Evolutionary conservation across 2,329 filamentous ascomycete species (phyloP), one percentile per base, ranked within the genome.

Genomic region (Exserohilum turcica): DNA sequence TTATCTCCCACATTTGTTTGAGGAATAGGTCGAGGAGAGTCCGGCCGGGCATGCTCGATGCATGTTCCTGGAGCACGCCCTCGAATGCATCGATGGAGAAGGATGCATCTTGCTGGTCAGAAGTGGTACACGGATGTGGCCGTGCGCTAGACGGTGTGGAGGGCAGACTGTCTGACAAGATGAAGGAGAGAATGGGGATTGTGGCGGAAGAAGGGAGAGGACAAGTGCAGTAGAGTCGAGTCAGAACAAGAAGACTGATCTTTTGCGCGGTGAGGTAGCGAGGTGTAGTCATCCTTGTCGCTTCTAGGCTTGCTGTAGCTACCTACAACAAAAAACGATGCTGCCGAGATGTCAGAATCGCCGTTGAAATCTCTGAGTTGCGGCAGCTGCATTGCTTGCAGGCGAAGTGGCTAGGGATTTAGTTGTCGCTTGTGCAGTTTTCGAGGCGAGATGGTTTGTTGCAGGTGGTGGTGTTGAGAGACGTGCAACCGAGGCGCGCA

Each of bases 1-100:
- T 86, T 60, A 97, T 85, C 13, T 82, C 81, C 93, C 94, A 97
- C 19, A 97, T 78, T 58, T 86, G 88, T 49, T 85, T 84, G 10
- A 97, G 81, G 51, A 97, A 90, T 2, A 89, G 78, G 68, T 97
- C 92, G 86, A 92, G 94, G n/a, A 97, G 77, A n/a, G 84, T 88
- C 42, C 89, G 83, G 2, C 91, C 91, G 0, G 91, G 89, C 51
- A 91, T 77, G 7, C 74, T 79, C 1, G 82, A 84, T 10, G 75
- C 65, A 57, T 77, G 78, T 29, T 56, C 48, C 18, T 76, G 74
- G 5, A 82, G 74, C 3, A 77, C 74, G 57, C 77, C 67, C 61
- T 84, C 78, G 45, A 85, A 77, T 48, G 77, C 77, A 35, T 65
- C 52, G 36, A 71, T 70, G 9, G 65, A 67, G 48, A 70, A 56